Evolutionary conservation across 257 asterid species (phyloP), one percentile per base, ranked within the genome.

Genomic region (Solanum bulbocastanum): DNA sequence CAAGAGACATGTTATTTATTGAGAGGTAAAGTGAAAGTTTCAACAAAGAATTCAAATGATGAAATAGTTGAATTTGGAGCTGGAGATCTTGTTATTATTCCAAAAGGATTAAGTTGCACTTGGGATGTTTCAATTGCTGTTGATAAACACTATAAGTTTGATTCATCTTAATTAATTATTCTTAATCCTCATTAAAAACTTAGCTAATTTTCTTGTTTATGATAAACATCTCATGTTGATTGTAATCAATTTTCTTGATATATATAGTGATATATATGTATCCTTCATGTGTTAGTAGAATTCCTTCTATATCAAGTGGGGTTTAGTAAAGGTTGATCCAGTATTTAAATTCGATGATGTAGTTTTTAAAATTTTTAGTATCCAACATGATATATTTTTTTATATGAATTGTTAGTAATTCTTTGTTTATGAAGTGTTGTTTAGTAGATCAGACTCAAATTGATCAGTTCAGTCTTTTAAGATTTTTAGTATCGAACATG

Each of bases 121-220:
- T 96, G 99, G 99, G 99, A 96, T 66, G 98, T 95, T 11, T 92
- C 96, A 36, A 87, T 93, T 83, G 95, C 96, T 20, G 98, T 96
- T 46, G 99, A 96, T 76, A 96, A 96, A 72, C 96, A 96, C 92
- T 96, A 96, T 92, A 95, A 93, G 95, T 96, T 96, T 90, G 97
- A 95, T 84, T 73, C 88, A 69, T 40, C 83, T 75, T 75, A 73
- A 73, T 73, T 75, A 30, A 8, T 69, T 30, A 5, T 56, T 56
- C 14, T 72, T 18, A 18, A 73, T 36, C 30, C 16, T 73, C n/a
- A 36, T 62, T 62, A 62, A 62, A 74, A 75, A 75, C 35, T 39
- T 75, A 75, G 18, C 8, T 75, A 39, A 37, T 75, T 37, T 35
- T 75, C 83, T 75, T 37, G 58, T 37, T 37, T 27, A 81, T 81